phyloP scores from a whole-genome alignment of 2,329 filamentous ascomycete genomes.

The Colletotrichum nymphaeae region DNA sequence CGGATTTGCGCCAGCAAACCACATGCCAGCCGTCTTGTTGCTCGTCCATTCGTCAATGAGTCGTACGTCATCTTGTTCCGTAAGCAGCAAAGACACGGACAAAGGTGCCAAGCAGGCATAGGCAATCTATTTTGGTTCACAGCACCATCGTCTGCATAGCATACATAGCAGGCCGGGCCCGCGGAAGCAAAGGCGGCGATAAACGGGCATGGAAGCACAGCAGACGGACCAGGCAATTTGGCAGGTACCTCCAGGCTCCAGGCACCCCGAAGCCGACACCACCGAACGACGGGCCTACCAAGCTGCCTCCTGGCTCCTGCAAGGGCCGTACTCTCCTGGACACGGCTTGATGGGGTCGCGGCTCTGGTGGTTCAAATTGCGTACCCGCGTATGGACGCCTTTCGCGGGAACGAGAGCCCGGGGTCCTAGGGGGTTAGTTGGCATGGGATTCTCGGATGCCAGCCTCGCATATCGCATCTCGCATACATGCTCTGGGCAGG shows the following conservation, averaged over 20 bases:
- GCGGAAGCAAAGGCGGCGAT: neutral
- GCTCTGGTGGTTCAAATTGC: constrained; percentile 33
- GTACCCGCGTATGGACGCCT: constrained; percentile 21
- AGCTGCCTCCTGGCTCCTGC: constrained; percentile 8
- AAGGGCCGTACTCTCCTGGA: constrained; percentile 27
- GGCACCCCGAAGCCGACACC: constrained; percentile 1
- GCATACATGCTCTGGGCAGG: neutral
- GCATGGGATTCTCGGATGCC: constrained; percentile 5
- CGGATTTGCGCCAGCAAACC: constrained; percentile 23
- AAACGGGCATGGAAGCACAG: neutral
- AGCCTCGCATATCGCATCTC: constrained; percentile 16
- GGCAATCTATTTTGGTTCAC: constrained; percentile 24
- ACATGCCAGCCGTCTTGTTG: constrained; percentile 18
- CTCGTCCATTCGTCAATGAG: constrained; percentile 7
- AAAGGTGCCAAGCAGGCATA: constrained; percentile 31
- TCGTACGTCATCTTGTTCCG: constrained; percentile 33
- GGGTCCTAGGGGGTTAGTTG: constrained; percentile 8
- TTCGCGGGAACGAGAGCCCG: constrained; percentile 27
- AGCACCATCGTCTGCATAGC: neutral
- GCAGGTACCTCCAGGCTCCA: neutral
- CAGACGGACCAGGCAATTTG: constrained; percentile 3
- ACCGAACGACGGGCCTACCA: neutral
- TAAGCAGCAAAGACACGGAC: constrained; percentile 19
- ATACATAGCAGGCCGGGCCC: neutral
- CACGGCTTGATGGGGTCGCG: constrained; percentile 19